A percentile compares a stretch with the other conserved stretches of the same genome.
Evolutionary conservation across 306 rosid species (phyloP).

Genomic region (Crataegus laevigata): DNA sequence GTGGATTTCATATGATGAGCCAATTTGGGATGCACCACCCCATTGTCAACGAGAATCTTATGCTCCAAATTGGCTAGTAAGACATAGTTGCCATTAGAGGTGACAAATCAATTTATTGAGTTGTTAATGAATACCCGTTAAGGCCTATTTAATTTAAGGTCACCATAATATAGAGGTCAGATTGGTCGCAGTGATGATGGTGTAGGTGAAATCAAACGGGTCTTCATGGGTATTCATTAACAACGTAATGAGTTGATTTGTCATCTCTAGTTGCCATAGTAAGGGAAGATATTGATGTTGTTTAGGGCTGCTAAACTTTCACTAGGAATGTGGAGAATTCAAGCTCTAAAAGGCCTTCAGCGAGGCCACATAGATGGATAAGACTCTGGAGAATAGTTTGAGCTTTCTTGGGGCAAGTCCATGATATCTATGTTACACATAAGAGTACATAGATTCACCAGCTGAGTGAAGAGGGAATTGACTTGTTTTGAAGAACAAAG

Average conservation of each 20-base stretch:
- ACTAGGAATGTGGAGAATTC: constrained; percentile 56
- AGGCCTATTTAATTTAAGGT: too few relatives aligned
- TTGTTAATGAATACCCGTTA: too few relatives aligned
- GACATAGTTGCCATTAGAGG: constrained; percentile 35
- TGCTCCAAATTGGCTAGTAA: constrained; percentile 50
- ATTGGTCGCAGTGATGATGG: too few relatives aligned
- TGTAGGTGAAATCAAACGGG: too few relatives aligned
- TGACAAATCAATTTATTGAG: too few relatives aligned
- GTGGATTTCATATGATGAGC: constrained; percentile 61
- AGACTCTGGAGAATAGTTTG: constrained; percentile 47
- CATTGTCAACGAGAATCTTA: constrained; percentile 40
- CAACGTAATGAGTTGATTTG: too few relatives aligned
- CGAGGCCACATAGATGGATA: constrained; percentile 41
- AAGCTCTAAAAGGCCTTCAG: constrained; percentile 68
- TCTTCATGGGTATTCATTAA: too few relatives aligned
- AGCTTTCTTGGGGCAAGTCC: constrained; percentile 35
- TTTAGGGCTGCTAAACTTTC: constrained; percentile 37
- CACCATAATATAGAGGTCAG: too few relatives aligned
- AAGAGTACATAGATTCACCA: constrained; percentile 50
- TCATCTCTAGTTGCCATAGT: constrained; percentile 27
- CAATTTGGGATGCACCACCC: constrained; percentile 35
- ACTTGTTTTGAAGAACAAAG: constrained; percentile 65
- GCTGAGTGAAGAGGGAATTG: constrained; percentile 49
- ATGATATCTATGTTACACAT: constrained; percentile 49
- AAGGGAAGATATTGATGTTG: constrained; percentile 54